A percentile compares a stretch with the other conserved stretches of the same genome.
phyloP scores from a whole-genome alignment of 208 protist species.

The Acanthamoeba castellanii region DNA sequence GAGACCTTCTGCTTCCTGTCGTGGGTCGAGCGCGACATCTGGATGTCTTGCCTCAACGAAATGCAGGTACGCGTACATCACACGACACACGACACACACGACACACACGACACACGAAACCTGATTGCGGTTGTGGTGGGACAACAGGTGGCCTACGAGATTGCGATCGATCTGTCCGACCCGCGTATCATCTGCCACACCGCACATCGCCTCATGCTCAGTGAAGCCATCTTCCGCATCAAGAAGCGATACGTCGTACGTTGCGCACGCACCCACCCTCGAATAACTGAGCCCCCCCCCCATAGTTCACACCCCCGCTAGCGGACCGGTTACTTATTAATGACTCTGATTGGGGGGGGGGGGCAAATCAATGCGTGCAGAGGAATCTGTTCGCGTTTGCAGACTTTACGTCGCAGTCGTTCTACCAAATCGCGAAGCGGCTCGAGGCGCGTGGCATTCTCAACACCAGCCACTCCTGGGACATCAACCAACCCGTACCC shows the following conservation, averaged over 20 bases:
- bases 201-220: conserved; percentile 32
- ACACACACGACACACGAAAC: too few relatives aligned
- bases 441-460: not conserved
- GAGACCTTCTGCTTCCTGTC: conserved; percentile 43
- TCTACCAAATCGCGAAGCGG: not conserved
- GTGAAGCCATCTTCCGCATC: not conserved
- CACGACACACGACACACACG: too few relatives aligned
- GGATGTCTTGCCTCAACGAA: conserved; percentile 42
- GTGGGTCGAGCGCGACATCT: conserved; percentile 23
- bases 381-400: not conserved
- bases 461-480: not conserved
- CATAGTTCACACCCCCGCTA: too few relatives aligned
- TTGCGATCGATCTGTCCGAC: conserved; percentile 19
- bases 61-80: conserved; percentile 12
- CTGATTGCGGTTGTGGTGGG: not conserved
- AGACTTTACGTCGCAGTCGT: not conserved
- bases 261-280: too few relatives aligned
- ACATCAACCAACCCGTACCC: not conserved
- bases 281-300: too few relatives aligned
- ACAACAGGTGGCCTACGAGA: conserved; percentile 27
- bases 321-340: too few relatives aligned
- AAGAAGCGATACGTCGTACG: conserved; percentile 45
- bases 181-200: conserved; percentile 19
- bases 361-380: not conserved
- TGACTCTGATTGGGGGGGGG: too few relatives aligned